Evolutionary conservation across 2,329 filamentous ascomycete species (phyloP), one percentile per base, ranked within the genome.

Genomic region (Capronia americana): DNA sequence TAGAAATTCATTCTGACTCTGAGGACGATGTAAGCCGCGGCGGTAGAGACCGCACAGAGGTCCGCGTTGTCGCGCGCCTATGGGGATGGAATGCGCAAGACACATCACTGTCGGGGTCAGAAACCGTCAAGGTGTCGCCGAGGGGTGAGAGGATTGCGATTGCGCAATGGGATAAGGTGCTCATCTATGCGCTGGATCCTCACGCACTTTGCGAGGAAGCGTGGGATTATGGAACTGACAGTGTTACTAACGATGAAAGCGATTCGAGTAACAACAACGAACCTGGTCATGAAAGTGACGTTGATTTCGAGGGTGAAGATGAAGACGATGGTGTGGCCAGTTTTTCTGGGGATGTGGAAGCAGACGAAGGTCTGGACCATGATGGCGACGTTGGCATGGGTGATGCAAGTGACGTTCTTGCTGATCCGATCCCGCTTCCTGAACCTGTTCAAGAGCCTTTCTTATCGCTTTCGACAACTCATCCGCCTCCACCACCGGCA

Each of bases 161-260:
- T 34, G 77, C 77, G 4, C 78, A 77, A 51, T 82, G 79, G 79
- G 78, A 81, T 57, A 73, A 73, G 0, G 63, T 82, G 23, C 77
- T 78, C 17, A 64, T 82, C 28, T 82, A 80, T 77, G 72, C 77
- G 2, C 38, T 82, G 57, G 72, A 79, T 24, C 79, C 80, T 1
- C 46, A 65, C n/a, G 75, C 72, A 46, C 63, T 82, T 14, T 74
- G 79, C 24, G 73, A 76, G n/a, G 71, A 73, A 41, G 73, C 76
- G 54, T 38, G 54, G 3, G 70, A 70, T 32, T 69, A 69, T n/a
- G 55, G 30, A n/a, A 34, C 32, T 20, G 57, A 51, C 48, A 50
- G 24, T 30, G 59, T 41, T 7, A 56, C 41, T 44, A 54, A 55
- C 12, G 26, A n/a, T n/a, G 56, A 17, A 14, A 50, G 30, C 54